Evolutionary conservation across 345 rosid genomes (phyloP).

Genomic region (Toxicodendron radicans): DNA sequence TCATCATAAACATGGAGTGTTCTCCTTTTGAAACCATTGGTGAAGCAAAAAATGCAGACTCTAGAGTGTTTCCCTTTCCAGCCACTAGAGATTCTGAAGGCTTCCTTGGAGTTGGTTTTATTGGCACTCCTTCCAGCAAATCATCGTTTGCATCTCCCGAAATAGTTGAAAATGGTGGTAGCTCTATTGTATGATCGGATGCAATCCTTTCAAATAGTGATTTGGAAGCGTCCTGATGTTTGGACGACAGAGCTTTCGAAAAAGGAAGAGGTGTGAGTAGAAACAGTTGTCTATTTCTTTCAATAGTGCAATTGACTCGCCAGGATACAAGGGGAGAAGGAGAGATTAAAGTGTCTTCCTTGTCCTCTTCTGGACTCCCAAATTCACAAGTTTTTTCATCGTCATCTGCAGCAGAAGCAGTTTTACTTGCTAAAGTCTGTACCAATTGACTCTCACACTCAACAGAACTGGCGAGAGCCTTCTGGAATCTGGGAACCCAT

Average conservation of each 20-base stretch:
- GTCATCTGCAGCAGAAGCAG: constrained; percentile 26
- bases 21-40: constrained; percentile 36
- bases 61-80: constrained; percentile 22
- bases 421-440: constrained; percentile 25
- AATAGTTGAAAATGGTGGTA: constrained; percentile 31
- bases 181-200: constrained; percentile 29
- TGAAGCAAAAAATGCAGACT: constrained; percentile 41
- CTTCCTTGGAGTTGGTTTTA: constrained; percentile 36
- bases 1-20: constrained; percentile 51
- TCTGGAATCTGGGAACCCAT: constrained; percentile 71
- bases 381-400: constrained; percentile 37
- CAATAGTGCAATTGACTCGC: constrained; percentile 62
- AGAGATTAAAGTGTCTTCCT: constrained; percentile 59
- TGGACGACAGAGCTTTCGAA: constrained; percentile 52
- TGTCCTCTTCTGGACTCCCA: constrained; percentile 68
- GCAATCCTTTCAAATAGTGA: constrained; percentile 35
- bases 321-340: constrained; percentile 93
- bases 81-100: constrained; percentile 28
- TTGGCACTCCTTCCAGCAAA: constrained; percentile 31
- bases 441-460: constrained; percentile 30
- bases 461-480: constrained; percentile 30
- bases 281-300: constrained; percentile 75
- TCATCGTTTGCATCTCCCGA: constrained; percentile 39
- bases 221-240: constrained; percentile 37
- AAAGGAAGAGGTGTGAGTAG: constrained; percentile 81